Evolutionary conservation across 1,139 yeast species (phyloP).

Genomic region (Pichia sp.): DNA sequence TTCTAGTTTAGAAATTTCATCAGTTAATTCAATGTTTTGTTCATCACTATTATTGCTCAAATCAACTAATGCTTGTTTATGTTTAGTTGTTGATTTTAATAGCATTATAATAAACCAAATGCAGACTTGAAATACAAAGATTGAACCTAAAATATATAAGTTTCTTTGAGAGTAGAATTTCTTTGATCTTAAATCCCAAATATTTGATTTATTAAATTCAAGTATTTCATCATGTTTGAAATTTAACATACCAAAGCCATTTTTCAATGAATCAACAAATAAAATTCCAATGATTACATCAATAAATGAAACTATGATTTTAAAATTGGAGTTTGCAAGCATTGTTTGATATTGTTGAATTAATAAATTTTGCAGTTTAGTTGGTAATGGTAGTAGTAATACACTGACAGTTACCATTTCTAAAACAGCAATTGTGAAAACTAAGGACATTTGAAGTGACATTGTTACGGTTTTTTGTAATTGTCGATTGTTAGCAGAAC

Average conservation of each 20-base stretch:
- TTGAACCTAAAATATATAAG: slow-evolving; percentile 65
- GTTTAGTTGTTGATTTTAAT: slow-evolving; percentile 51
- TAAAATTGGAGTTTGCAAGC: slow-evolving; percentile 37
- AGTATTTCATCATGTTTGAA: slow-evolving; percentile 7
- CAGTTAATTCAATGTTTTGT: background rate
- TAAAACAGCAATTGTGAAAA: slow-evolving; percentile 31
- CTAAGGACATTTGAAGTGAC: slow-evolving; percentile 28
- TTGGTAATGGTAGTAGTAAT: slow-evolving; percentile 59
- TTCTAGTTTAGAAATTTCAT: slow-evolving; percentile 42
- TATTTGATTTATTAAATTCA: slow-evolving; percentile 11
- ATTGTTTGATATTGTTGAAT: slow-evolving; percentile 36
- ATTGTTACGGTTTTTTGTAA: slow-evolving; percentile 7
- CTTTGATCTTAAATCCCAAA: slow-evolving; percentile 26
- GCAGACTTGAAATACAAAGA: slow-evolving; percentile 53
- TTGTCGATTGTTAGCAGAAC: background rate
- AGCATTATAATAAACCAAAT: slow-evolving; percentile 53
- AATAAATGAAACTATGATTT: slow-evolving; percentile 43
- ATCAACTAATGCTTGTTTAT: slow-evolving; percentile 39
- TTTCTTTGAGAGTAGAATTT: slow-evolving; percentile 69
- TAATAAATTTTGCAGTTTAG: slow-evolving; percentile 41
- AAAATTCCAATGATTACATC: slow-evolving; percentile 35
- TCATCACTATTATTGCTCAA: slow-evolving; percentile 6
- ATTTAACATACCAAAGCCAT: slow-evolving; percentile 12
- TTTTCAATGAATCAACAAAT: slow-evolving; percentile 53
- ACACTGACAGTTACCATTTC: slow-evolving; percentile 51